Conservation (phyloP, 169 alveolate species). For the Ichthyophthirius multifiliis region DNA sequence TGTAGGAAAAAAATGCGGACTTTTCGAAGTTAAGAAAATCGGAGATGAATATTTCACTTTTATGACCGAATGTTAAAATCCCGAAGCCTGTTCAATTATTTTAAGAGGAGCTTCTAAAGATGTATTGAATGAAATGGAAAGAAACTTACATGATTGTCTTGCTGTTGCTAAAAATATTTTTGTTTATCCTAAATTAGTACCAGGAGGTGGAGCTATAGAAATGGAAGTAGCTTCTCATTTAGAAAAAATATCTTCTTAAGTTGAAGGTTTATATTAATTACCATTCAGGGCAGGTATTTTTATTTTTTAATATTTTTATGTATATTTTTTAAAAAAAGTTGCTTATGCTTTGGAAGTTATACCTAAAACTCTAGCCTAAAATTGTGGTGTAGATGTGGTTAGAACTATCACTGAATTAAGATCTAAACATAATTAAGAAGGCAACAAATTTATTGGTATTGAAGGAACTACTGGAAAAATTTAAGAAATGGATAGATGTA, state of each 20-base stretch:
- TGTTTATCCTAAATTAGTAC: slow-evolving; percentile 94
- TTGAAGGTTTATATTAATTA: slow-evolving; percentile 92
- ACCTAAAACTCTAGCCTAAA: slow-evolving; percentile 98
- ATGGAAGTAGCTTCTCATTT: slow-evolving; percentile 95
- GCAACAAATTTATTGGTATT: slow-evolving; percentile 67
- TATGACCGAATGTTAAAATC: slow-evolving; percentile 82
- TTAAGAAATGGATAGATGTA: slow-evolving; percentile 65
- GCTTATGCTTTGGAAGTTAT: slow-evolving; percentile 97
- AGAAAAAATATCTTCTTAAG: slow-evolving; percentile 79
- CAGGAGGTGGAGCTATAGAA: slow-evolving; percentile 99
- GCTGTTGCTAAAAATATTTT: slow-evolving; percentile 97
- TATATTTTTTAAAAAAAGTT: slow-evolving; percentile 47
- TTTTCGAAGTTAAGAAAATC: slow-evolving; percentile 94
- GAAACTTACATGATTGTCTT: slow-evolving; percentile 97
- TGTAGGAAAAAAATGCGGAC: slow-evolving; percentile 95
- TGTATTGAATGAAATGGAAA: slow-evolving; percentile 96
- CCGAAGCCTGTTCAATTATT: slow-evolving; percentile 97
- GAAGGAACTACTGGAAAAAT: slow-evolving; percentile 81
- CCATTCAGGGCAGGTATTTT: slow-evolving; percentile 91
- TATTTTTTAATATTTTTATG: neutral
- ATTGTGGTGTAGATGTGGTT: slow-evolving; percentile 97
- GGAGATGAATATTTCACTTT: slow-evolving; percentile 90
- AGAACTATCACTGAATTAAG: slow-evolving; percentile 83
- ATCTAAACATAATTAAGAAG: slow-evolving; percentile 68
- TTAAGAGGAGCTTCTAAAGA: slow-evolving; percentile 99